Percentiles rank a stretch among this genome's conserved stretches.
phyloP scores from a whole-genome alignment of 2,329 filamentous ascomycete genomes.

The Penicillium rolfsii region DNA sequence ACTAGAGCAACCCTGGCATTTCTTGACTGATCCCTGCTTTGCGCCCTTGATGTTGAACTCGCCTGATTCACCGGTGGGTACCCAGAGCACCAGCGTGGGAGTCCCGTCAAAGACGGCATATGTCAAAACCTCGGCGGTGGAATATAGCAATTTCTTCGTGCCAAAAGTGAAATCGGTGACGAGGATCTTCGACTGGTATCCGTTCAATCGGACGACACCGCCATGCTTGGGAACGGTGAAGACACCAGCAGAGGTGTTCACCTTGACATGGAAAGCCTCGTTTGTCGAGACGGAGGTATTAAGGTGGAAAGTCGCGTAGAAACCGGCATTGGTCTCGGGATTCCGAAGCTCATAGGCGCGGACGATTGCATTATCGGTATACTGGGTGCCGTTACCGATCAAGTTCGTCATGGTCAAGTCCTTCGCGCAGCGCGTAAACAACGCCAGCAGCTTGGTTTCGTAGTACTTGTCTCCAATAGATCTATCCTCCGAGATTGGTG shows the following conservation, averaged over 20 bases:
- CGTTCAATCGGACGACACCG: slow-evolving; percentile 57
- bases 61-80: slow-evolving; percentile 58
- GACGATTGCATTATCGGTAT: slow-evolving; percentile 57
- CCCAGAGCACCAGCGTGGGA: slow-evolving; percentile 56
- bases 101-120: slow-evolving; percentile 54
- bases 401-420: slow-evolving; percentile 61
- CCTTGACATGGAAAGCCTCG: slow-evolving; percentile 58
- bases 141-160: slow-evolving; percentile 56
- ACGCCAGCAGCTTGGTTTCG: slow-evolving; percentile 64
- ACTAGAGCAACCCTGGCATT: slow-evolving; percentile 47
- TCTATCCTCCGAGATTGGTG: slow-evolving; percentile 63
- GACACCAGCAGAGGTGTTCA: slow-evolving; percentile 60
- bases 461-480: slow-evolving; percentile 63
- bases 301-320: slow-evolving; percentile 62
- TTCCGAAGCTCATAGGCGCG: slow-evolving; percentile 62
- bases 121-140: slow-evolving; percentile 59
- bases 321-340: slow-evolving; percentile 59
- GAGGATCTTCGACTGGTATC: slow-evolving; percentile 65
- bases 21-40: slow-evolving; percentile 42
- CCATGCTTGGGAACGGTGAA: slow-evolving; percentile 58
- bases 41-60: slow-evolving; percentile 56
- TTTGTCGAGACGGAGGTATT: slow-evolving; percentile 56
- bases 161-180: slow-evolving; percentile 64
- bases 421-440: slow-evolving; percentile 62
- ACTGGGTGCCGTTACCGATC: slow-evolving; percentile 52